Conservation (phyloP, 306 rosid genomes). For the Quercus engelmannii region DNA sequence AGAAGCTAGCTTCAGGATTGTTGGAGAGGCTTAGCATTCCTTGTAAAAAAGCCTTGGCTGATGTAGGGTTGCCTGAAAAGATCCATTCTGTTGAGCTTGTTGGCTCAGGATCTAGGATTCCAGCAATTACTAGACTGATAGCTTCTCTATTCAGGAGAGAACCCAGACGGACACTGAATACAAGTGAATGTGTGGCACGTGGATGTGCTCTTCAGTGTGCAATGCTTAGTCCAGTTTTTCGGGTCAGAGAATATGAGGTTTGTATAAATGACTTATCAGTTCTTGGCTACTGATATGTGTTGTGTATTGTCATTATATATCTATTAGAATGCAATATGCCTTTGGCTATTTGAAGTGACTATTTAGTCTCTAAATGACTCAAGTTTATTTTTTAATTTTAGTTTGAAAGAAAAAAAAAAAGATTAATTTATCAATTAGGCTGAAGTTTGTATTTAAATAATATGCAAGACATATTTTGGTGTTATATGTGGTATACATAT, state of each 20-base stretch:
- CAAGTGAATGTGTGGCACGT: slow-evolving; percentile 98
- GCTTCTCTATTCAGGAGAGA: slow-evolving; percentile 63
- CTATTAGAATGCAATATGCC: not conserved
- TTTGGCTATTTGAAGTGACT: not conserved
- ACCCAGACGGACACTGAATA: slow-evolving; percentile 85
- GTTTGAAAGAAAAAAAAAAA: no score
- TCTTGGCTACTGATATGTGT: slow-evolving; percentile 6
- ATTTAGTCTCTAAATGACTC: not conserved
- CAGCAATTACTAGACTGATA: slow-evolving; percentile 64
- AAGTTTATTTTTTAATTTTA: not conserved
- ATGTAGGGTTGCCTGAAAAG: slow-evolving; percentile 61
- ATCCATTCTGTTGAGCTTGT: slow-evolving; percentile 87
- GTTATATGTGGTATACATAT: not conserved
- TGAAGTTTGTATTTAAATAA: not conserved
- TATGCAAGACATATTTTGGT: not conserved
- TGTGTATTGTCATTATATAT: not conserved
- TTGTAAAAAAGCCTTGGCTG: slow-evolving; percentile 64
- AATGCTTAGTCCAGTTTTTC: slow-evolving; percentile 86
- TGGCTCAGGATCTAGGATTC: slow-evolving; percentile 96
- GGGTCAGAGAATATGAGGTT: slow-evolving; percentile 93
- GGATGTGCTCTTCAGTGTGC: slow-evolving; percentile 99
- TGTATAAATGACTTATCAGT: slow-evolving; percentile 29
- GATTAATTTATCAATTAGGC: not conserved
- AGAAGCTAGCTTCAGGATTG: slow-evolving; percentile 65
- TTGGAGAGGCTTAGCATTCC: slow-evolving; percentile 65